Evolutionary conservation across 225 moss, liverwort and hornwort species (phyloP), one percentile per base, ranked within the genome.

Genomic region (Marchantia paleacea): DNA sequence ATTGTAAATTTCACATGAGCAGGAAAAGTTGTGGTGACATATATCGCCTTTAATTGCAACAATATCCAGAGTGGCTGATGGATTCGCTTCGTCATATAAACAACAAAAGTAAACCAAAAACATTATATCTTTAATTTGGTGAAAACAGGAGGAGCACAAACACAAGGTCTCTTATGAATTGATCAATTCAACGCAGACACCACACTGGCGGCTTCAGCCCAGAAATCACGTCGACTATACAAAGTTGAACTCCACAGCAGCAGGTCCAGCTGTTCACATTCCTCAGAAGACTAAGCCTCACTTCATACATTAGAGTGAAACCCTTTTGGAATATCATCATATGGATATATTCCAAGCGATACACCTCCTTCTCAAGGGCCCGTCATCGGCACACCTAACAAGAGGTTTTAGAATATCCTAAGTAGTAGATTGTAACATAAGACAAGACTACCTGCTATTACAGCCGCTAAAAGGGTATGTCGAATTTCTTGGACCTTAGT

Each of bases 191-290:
- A 29, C 29, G 29, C 68, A 26, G 49, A 47, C 48, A 26, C 25
- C 54, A 75, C 26, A 75, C 18, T 53, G 52, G 54, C 74, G 25
- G 30, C 55, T 73, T 55, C 55, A 54, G 53, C 25, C 74, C 14
- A 75, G 55, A 55, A 26, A 16, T 55, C 55, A 14, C 52, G 74
- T 16, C 22, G 24, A 51, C 9, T 73, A 48, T 26, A 28, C 26
- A 30, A 48, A 30, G 22, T 26, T 28, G 28, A 55, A 55, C 28
- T 75, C 54, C 74, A 75, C 26, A 75, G 60, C 75, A 30, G 30
- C 75, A 60, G 54, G 24, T 54, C 75, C 58, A 1, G 75, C 75
- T 76, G 60, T 60, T 76, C 74, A 74, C 16, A 13, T 55, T 74
- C 73, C 74, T 74, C 74, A 13, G 28, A 28, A 73, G 58, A 48